phyloP scores from a whole-genome alignment of 148 eudicot species.

The Vaccinium myrtillus region DNA sequence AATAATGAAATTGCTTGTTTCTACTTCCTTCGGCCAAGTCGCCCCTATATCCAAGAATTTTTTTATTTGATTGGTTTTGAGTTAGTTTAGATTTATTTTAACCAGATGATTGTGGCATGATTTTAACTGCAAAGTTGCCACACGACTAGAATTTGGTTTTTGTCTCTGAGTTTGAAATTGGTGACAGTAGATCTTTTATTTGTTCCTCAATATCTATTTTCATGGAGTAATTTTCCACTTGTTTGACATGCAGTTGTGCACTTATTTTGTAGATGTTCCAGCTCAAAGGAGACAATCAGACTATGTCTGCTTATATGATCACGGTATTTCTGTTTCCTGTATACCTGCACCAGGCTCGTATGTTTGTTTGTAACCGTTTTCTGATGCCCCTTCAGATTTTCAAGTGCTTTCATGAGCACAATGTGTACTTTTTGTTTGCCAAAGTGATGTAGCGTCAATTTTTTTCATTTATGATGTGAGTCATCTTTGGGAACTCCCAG shows the following conservation, averaged over 20 bases:
- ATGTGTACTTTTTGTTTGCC: not conserved
- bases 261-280: conserved; percentile 77
- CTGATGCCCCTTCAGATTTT: not conserved
- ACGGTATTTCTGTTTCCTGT: conserved; percentile 46
- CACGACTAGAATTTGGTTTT: not conserved
- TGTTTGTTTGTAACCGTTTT: not conserved
- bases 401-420: conserved; percentile 5
- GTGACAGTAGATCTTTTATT: not conserved
- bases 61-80: not conserved
- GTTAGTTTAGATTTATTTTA: not conserved
- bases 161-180: not conserved
- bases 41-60: not conserved
- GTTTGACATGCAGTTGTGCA: conserved; percentile 65
- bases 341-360: not conserved
- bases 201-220: conserved; percentile 16
- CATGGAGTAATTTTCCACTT: conserved; percentile 41
- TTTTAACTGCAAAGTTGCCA: not conserved
- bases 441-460: not conserved
- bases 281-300: conserved; percentile 50
- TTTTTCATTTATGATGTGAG: not conserved
- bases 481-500: not conserved
- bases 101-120: not conserved
- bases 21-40: not conserved
- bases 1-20: not conserved
- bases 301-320: conserved; percentile 56